Conservation (phyloP, 495 filamentous ascomycete species). For the Neurospora sp. region DNA sequence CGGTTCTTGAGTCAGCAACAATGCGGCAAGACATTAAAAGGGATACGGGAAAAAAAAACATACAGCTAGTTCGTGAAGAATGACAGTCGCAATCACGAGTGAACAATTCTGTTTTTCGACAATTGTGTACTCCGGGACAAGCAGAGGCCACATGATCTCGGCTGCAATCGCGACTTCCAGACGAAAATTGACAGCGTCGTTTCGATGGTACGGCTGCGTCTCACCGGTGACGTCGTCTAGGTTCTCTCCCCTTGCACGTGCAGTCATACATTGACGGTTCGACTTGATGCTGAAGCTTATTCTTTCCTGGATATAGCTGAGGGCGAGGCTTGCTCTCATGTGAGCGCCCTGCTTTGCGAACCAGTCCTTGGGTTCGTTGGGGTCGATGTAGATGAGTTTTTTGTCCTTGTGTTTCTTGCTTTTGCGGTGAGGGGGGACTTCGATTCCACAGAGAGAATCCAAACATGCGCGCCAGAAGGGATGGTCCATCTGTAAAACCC, state of each 20-base stretch:
- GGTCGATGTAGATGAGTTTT: background rate
- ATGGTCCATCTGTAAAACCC: constrained; percentile 8
- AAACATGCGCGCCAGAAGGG: constrained; percentile 11
- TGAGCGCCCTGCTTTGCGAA: background rate
- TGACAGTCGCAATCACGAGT: constrained; percentile 12
- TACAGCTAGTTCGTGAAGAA: constrained; percentile 28
- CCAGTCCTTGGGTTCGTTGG: background rate
- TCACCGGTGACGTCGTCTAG: background rate
- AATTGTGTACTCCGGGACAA: constrained; percentile 16
- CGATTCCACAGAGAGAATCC: constrained; percentile 13
- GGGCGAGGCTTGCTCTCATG: background rate
- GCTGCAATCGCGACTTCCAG: constrained; percentile 6
- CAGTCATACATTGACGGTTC: background rate
- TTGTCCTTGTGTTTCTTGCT: background rate
- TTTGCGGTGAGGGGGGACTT: background rate
- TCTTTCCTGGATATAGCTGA: background rate
- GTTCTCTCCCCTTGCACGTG: background rate
- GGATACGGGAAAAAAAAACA: background rate
- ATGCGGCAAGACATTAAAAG: background rate
- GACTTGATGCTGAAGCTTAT: background rate
- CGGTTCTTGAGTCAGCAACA: background rate
- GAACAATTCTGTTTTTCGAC: constrained; percentile 22
- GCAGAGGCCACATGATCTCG: constrained; percentile 27
- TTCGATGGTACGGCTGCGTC: background rate
- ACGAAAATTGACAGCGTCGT: background rate